Evolutionary conservation across 768 basidiomycete species (phyloP).

Genomic region (Phlebiopsis gigantea): DNA sequence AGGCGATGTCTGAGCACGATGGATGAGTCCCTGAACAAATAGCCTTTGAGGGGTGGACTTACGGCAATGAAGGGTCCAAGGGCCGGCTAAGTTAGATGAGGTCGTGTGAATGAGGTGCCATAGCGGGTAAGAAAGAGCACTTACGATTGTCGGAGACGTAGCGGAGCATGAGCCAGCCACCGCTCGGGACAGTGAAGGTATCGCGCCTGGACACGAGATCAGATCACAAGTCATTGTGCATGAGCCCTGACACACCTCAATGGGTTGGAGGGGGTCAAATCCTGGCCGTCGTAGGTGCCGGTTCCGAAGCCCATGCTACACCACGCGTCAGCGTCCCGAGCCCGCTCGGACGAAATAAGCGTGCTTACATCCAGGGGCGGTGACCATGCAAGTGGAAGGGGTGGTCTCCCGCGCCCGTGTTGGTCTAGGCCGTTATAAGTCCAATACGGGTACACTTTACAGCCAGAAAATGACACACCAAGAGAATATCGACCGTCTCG

Average conservation of each 20-base stretch:
- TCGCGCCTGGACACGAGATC: slow-evolving; percentile 26
- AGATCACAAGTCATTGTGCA: background rate
- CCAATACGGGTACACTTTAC: background rate
- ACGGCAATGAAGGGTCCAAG: slow-evolving; percentile 44
- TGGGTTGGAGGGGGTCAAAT: slow-evolving; percentile 28
- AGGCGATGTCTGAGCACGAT: slow-evolving; percentile 1
- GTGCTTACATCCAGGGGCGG: slow-evolving; percentile 13
- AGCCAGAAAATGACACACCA: slow-evolving; percentile 7
- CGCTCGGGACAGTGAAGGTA: slow-evolving; percentile 36
- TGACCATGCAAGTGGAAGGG: slow-evolving; percentile 38
- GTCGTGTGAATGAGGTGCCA: background rate
- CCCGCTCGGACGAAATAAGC: background rate
- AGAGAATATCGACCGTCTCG: slow-evolving; percentile 20
- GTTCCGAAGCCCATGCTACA: slow-evolving; percentile 29
- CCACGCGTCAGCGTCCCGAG: background rate
- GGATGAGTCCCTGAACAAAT: background rate
- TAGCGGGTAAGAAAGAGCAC: background rate
- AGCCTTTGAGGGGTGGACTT: slow-evolving; percentile 7
- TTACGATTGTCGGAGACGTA: slow-evolving; percentile 37
- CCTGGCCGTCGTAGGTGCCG: slow-evolving; percentile 26
- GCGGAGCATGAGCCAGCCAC: slow-evolving; percentile 32
- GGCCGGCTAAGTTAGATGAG: slow-evolving; percentile 22
- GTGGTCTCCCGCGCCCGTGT: slow-evolving; percentile 27
- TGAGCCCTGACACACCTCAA: slow-evolving; percentile 23
- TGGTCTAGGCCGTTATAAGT: slow-evolving; percentile 7